Conservation (phyloP, 805 yeast species). For the Sporopachydermia quercuum region DNA sequence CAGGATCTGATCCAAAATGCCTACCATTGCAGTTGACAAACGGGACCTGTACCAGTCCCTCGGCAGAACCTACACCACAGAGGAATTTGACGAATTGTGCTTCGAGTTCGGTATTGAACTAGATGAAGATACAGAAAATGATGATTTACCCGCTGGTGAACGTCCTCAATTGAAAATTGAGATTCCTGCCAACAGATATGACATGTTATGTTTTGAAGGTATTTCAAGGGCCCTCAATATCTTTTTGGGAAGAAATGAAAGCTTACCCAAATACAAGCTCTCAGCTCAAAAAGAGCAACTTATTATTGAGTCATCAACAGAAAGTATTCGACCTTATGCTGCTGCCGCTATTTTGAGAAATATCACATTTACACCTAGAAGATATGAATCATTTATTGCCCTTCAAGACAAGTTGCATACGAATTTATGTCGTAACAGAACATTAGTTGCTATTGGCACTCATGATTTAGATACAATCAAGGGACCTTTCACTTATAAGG, state of each 20-base stretch:
- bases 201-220: constrained; percentile 96
- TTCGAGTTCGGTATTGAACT: constrained; percentile 95
- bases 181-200: constrained; percentile 97
- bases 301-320: constrained; percentile 63
- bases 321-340: constrained; percentile 75
- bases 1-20: constrained; percentile 46
- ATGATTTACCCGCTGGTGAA: constrained; percentile 41
- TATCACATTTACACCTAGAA: constrained; percentile 64
- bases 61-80: constrained; percentile 55
- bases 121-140: constrained; percentile 91
- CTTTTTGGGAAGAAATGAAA: constrained; percentile 49
- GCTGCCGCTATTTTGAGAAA: constrained; percentile 89
- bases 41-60: constrained; percentile 76
- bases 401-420: constrained; percentile 93
- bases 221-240: constrained; percentile 90
- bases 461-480: constrained; percentile 76
- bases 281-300: constrained; percentile 44
- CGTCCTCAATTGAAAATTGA: constrained; percentile 96
- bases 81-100: constrained; percentile 93
- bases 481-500: constrained; percentile 82
- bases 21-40: constrained; percentile 92
- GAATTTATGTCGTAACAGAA: constrained; percentile 92
- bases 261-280: constrained; percentile 53
- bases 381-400: constrained; percentile 88
- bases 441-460: constrained; percentile 96